These are phyloP conservation scores for Nyctanthes arbortristis DNA, from an alignment of 257 asterid genomes.

Conservation along the genomic window DNA sequence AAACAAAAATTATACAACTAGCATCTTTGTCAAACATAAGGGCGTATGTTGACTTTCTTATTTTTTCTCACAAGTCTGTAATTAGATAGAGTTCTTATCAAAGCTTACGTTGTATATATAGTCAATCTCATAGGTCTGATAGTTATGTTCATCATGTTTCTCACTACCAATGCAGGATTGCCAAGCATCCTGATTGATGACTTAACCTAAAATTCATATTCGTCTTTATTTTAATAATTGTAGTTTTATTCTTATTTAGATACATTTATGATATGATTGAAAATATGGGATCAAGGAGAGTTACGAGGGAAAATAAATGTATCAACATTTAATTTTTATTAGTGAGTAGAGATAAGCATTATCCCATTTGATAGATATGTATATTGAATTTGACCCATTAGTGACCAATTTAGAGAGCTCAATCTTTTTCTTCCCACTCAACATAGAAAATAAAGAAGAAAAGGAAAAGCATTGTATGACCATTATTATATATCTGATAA, in stretches of 20 bases:
- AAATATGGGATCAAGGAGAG: constrained; percentile 4
- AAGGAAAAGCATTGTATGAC: neutral
- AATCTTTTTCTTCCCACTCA: constrained; percentile 11
- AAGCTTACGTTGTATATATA: neutral
- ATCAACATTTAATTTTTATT: neutral
- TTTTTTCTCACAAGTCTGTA: neutral
- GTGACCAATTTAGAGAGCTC: neutral
- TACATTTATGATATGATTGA: neutral
- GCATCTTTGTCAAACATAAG: neutral
- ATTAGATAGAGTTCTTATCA: neutral
- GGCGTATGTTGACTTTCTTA: neutral
- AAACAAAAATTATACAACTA: neutral
- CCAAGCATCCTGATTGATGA: too few relatives aligned
- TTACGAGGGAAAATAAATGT: neutral
- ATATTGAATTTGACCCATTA: neutral
- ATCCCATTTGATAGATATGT: constrained; percentile 19
- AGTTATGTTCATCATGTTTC: too few relatives aligned
- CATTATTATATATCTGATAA: neutral
- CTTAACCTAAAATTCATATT: neutral
- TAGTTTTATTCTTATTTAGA: neutral
- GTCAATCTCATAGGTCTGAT: too few relatives aligned
- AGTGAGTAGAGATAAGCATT: constrained; percentile 21
- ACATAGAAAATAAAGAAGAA: neutral
- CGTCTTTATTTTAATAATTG: neutral
- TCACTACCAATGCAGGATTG: too few relatives aligned